phyloP scores from a whole-genome alignment of 306 rosid species.

The Sindora glabra region DNA sequence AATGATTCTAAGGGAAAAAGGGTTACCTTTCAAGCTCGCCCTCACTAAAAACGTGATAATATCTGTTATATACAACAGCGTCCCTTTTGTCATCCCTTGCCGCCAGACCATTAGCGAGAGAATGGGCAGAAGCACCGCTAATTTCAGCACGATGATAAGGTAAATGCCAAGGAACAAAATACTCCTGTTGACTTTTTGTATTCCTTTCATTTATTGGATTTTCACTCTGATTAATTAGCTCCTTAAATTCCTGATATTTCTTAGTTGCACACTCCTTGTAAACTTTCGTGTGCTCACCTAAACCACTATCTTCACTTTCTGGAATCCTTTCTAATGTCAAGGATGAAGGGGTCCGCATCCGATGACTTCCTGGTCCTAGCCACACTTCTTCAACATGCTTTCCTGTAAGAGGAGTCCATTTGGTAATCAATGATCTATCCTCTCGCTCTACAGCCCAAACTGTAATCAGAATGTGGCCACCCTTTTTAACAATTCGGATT shows the following conservation, averaged over 20 bases:
- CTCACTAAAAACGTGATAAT: slow-evolving; percentile 89
- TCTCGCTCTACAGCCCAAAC: slow-evolving; percentile 98
- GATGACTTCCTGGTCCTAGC: slow-evolving; percentile 81
- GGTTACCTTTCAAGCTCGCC: slow-evolving; percentile 95
- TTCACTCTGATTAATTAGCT: too few relatives aligned
- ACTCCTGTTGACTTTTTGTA: slow-evolving; percentile 62
- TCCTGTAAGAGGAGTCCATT: slow-evolving; percentile 78
- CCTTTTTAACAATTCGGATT: slow-evolving; percentile 83
- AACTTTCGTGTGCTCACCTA: slow-evolving; percentile 25
- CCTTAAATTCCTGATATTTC: slow-evolving; percentile 18
- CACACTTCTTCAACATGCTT: slow-evolving; percentile 84
- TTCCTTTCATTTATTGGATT: slow-evolving; percentile 23
- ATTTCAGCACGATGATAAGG: slow-evolving; percentile 97
- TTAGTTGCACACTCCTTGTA: slow-evolving; percentile 17
- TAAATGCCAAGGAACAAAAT: slow-evolving; percentile 93
- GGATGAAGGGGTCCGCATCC: slow-evolving; percentile 40
- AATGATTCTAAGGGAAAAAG: not conserved
- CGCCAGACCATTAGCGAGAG: slow-evolving; percentile 82
- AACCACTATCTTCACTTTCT: slow-evolving; percentile 50
- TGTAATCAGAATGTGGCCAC: slow-evolving; percentile 79
- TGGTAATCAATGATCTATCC: slow-evolving; percentile 55
- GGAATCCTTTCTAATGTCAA: slow-evolving; percentile 68
- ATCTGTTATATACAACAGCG: slow-evolving; percentile 79
- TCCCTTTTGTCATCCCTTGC: slow-evolving; percentile 82
- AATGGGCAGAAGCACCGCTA: slow-evolving; percentile 75